These are phyloP conservation scores for Clavispora phyllophila DNA, from an alignment of 805 yeast genomes.

Conservation along the genomic window DNA sequence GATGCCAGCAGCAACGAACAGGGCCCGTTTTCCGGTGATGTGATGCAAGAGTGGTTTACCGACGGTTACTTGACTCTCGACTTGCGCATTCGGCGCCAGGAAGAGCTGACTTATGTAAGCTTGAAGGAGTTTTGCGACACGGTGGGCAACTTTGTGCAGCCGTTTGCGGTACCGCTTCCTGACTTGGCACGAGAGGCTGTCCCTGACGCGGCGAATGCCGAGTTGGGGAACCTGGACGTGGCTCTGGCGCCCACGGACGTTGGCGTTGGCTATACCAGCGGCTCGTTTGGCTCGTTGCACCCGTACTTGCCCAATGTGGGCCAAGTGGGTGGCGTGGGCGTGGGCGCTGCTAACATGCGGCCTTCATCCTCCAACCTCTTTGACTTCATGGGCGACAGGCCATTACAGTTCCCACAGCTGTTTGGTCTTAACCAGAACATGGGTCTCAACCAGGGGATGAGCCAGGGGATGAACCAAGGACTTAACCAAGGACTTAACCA, in stretches of 20 bases:
- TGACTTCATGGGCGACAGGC: constrained; percentile 16
- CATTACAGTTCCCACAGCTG: constrained; percentile 18
- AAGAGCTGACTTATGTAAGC: constrained; percentile 45
- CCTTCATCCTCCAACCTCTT: constrained; percentile 13
- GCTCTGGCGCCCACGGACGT: not conserved
- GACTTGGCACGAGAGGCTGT: constrained; percentile 4
- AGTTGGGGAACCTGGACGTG: not conserved
- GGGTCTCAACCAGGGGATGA: not conserved
- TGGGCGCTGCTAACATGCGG: constrained; percentile 27
- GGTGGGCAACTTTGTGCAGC: constrained; percentile 47
- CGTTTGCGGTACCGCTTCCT: constrained; percentile 60
- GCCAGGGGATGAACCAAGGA: constrained; percentile 4
- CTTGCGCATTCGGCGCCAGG: constrained; percentile 55
- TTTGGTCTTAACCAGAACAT: constrained; percentile 8
- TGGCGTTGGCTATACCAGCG: not conserved
- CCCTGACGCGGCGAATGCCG: not conserved
- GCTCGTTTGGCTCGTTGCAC: not conserved
- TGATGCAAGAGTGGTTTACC: constrained; percentile 76
- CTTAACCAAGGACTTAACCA: constrained; percentile 3
- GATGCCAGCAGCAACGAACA: constrained; percentile 69
- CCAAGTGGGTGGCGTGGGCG: constrained; percentile 11
- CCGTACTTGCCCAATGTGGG: not conserved
- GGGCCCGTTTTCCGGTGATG: constrained; percentile 72
- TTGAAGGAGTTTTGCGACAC: constrained; percentile 49
- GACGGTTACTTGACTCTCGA: constrained; percentile 53